Evolutionary conservation across 768 basidiomycete genomes (phyloP).

Genomic region (Rhodotorula babjevae): DNA sequence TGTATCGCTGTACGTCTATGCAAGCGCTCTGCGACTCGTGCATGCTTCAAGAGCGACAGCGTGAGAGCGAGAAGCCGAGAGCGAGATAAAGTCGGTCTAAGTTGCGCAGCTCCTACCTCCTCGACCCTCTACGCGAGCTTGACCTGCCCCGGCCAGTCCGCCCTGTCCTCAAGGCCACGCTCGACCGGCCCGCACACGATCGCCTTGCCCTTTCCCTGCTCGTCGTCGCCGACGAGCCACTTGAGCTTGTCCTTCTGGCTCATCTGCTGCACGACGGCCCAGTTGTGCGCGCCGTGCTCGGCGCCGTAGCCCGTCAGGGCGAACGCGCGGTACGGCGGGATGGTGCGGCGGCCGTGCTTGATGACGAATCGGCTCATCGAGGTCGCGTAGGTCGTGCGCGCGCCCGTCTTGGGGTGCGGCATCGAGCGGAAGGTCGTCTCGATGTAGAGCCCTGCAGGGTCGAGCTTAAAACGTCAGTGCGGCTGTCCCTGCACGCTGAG

Average conservation of each 20-base stretch:
- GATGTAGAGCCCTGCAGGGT: conserved; percentile 12
- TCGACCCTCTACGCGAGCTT: neutral
- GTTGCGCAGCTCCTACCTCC: no score
- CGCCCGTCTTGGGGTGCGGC: conserved; percentile 20
- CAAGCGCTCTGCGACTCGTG: neutral
- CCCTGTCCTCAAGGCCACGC: conserved; percentile 18
- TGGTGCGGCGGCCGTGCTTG: conserved; percentile 30
- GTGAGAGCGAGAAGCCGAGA: no score
- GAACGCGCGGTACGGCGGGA: conserved; percentile 24
- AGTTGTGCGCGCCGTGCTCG: conserved; percentile 14
- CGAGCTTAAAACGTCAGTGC: neutral
- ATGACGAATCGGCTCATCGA: conserved; percentile 24
- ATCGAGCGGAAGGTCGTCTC: conserved; percentile 16
- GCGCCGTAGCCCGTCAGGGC: conserved; percentile 22
- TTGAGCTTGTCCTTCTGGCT: conserved; percentile 16
- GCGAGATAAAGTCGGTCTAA: no score
- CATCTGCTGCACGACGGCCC: conserved; percentile 18
- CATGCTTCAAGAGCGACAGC: no score
- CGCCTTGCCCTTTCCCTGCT: conserved; percentile 10
- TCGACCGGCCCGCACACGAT: conserved; percentile 14
- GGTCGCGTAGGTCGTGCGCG: conserved; percentile 7
- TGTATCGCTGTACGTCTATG: neutral
- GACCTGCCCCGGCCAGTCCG: conserved; percentile 20
- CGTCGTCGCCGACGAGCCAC: conserved; percentile 17
- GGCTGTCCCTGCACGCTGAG: no score